Evolutionary conservation across 108 stramenopile species (phyloP).

Genomic region (Seminavis robusta): DNA sequence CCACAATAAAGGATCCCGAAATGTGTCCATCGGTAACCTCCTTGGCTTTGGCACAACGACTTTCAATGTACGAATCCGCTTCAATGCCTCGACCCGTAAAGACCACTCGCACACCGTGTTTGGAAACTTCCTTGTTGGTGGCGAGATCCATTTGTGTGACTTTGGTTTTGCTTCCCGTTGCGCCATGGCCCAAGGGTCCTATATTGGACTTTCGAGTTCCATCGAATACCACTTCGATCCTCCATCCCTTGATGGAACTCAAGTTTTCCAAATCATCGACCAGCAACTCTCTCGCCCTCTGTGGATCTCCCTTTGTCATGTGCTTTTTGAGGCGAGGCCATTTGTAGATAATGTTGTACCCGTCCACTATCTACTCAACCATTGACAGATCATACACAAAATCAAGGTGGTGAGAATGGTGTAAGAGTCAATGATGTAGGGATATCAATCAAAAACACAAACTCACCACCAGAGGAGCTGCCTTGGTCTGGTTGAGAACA

Average conservation of each 20-base stretch:
- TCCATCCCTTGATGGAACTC: constrained; percentile 65
- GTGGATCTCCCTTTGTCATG: constrained; percentile 62
- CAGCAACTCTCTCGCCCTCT: constrained; percentile 56
- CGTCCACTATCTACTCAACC: constrained; percentile 67
- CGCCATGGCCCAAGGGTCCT: constrained; percentile 47
- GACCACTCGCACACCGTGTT: constrained; percentile 62
- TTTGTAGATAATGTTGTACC: constrained; percentile 83
- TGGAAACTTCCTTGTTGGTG: constrained; percentile 31
- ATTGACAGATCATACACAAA: no score
- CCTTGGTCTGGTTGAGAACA: constrained; percentile 58
- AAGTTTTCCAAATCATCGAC: constrained; percentile 79
- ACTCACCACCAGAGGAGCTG: constrained; percentile 66
- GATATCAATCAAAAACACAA: neutral
- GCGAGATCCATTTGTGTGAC: constrained; percentile 29
- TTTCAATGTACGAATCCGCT: constrained; percentile 81
- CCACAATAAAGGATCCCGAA: constrained; percentile 70
- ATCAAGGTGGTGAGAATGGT: no score
- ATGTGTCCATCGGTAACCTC: constrained; percentile 57
- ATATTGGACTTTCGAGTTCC: constrained; percentile 28
- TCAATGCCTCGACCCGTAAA: constrained; percentile 65
- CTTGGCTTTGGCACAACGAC: constrained; percentile 64
- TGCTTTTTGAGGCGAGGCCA: constrained; percentile 83
- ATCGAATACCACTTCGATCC: constrained; percentile 86
- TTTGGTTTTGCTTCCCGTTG: constrained; percentile 19
- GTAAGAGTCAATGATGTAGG: neutral